Evolutionary conservation across 176 grass and related monocot species (phyloP), one percentile per base, ranked within the genome.

Genomic region (Ananas comosus): DNA sequence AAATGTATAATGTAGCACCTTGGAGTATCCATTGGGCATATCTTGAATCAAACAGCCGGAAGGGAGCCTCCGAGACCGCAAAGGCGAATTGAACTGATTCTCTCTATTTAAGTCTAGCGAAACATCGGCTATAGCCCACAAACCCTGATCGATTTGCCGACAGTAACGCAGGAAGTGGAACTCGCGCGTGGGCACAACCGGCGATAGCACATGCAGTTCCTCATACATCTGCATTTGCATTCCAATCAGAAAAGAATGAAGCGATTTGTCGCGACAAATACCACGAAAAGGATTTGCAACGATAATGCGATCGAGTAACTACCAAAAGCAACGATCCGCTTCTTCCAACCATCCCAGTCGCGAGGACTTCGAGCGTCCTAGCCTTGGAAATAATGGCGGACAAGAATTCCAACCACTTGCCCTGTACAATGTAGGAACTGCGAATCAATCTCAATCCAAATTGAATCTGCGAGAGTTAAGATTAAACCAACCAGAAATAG

Each of bases 81-180:
- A 53, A 69, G 80, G 77, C 13, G 49, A n/a, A n/a, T 70, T 73
- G 66, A 80, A 89, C 56, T 87, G 92, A 7, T 63, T 63, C 23
- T 89, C 86, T 63, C 70, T 76, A 18, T 80, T 75, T 67, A 79
- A 78, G 51, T 97, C 93, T 21, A 81, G 61, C 14, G 93, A 97
- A 16, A 97, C 86, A 66, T 97, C 89, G 22, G 87, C 86, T 50
- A 97, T 48, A 63, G 82, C 93, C 93, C 93, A 97, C 14, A 92
- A 23, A 0, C 80, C 89, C 74, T 92, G 89, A 51, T 97, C 86
- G 66, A 97, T 90, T 79, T 92, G 89, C 81, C 76, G 87, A 79
- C 89, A 97, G 80, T 97, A 97, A 69, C 93, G 93, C 51, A 97
- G 81, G 82, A 97, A 97, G 77, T 72, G 87, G 65, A 92, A 79